phyloP scores from a whole-genome alignment of 2,329 filamentous ascomycete species.

The Neopestalotiopsis clavispora region DNA sequence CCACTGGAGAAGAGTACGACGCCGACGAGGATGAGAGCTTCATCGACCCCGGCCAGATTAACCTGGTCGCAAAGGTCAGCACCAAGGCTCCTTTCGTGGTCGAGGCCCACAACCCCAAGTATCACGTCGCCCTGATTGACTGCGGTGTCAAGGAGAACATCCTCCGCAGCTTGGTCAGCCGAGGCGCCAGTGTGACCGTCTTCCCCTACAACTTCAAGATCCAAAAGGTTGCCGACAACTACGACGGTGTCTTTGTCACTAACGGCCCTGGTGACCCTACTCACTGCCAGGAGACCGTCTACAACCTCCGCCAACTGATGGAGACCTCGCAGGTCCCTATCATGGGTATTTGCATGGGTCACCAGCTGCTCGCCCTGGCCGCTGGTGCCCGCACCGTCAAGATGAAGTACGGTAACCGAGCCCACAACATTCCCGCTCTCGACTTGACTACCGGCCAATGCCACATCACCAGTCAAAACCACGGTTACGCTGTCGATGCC shows the following conservation, averaged over 20 bases:
- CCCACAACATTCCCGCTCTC: constrained; percentile 96
- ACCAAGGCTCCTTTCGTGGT: constrained; percentile 98
- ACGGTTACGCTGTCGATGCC: constrained; percentile 93
- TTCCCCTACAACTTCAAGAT: constrained; percentile 98
- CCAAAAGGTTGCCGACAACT: constrained; percentile 97
- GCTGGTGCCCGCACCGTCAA: constrained; percentile 90
- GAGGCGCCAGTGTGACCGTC: constrained; percentile 89
- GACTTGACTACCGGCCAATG: constrained; percentile 95
- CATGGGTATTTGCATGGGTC: constrained; percentile 97
- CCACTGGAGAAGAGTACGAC: constrained; percentile 96
- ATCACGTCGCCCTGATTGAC: constrained; percentile 93
- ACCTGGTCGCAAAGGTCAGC: constrained; percentile 93
- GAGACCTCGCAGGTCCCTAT: constrained; percentile 88
- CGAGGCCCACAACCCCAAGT: constrained; percentile 78
- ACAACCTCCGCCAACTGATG: constrained; percentile 90
- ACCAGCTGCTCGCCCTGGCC: constrained; percentile 92
- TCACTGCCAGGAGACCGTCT: constrained; percentile 92
- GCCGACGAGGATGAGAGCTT: constrained; percentile 97
- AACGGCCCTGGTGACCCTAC: constrained; percentile 98
- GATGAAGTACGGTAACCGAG: constrained; percentile 98
- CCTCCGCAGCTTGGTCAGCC: constrained; percentile 87
- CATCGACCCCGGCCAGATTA: constrained; percentile 93
- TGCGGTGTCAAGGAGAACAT: constrained; percentile 99
- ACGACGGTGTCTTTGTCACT: constrained; percentile 98
- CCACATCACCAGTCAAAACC: constrained; percentile 98